Percentiles rank a stretch among this genome's conserved stretches.
Evolutionary conservation across 2,329 filamentous ascomycete genomes (phyloP).

Genomic region (Blumeria graminis): DNA sequence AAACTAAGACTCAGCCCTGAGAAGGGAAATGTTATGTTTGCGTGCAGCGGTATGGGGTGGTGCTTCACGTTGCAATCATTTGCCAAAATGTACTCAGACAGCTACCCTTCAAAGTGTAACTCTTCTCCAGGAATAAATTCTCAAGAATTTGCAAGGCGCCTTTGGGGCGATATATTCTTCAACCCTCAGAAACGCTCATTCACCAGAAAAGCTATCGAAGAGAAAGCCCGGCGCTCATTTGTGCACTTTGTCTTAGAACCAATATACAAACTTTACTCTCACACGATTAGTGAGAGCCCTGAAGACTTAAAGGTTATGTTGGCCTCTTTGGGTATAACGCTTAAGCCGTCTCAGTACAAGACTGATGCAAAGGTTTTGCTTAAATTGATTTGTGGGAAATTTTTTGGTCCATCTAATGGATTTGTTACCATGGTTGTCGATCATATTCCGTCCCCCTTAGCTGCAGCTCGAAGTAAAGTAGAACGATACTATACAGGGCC

Average conservation of each 20-base stretch:
- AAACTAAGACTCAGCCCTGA: conserved; percentile 71
- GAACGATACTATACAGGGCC: conserved; percentile 85
- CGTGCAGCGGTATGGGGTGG: conserved; percentile 84
- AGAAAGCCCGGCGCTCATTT: conserved; percentile 62
- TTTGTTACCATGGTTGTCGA: conserved; percentile 91
- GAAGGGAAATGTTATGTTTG: conserved; percentile 94
- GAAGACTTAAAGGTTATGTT: conserved; percentile 63
- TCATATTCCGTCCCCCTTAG: conserved; percentile 68
- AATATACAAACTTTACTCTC: conserved; percentile 91
- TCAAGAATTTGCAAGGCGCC: conserved; percentile 55
- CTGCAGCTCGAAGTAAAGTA: conserved; percentile 52
- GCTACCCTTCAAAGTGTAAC: conserved; percentile 26
- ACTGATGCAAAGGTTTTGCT: conserved; percentile 73
- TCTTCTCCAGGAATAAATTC: conserved; percentile 41
- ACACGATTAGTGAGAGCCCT: conserved; percentile 77
- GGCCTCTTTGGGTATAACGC: conserved; percentile 50
- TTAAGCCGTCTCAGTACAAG: conserved; percentile 86
- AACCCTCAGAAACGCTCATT: conserved; percentile 81
- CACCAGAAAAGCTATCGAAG: conserved; percentile 64
- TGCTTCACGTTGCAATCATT: conserved; percentile 90
- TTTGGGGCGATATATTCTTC: conserved; percentile 96
- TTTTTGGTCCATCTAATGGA: conserved; percentile 71
- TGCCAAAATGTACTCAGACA: conserved; percentile 85
- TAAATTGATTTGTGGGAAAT: conserved; percentile 77
- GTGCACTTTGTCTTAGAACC: conserved; percentile 89